Evolutionary conservation across 2,329 filamentous ascomycete species (phyloP), one percentile per base, ranked within the genome.

Genomic region (Orbilia quercus): DNA sequence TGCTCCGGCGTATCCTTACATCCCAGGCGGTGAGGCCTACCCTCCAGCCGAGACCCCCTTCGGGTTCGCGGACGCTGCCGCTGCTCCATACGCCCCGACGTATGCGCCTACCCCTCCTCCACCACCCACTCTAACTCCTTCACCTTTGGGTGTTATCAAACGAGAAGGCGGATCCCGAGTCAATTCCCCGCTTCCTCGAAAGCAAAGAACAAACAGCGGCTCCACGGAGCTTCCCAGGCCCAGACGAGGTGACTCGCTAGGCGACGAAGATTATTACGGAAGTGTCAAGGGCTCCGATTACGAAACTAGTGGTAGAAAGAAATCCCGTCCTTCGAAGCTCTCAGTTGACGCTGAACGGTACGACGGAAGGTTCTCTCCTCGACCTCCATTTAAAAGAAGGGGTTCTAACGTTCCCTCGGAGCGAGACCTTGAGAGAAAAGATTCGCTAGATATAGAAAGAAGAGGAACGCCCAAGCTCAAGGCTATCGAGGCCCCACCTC

Each of bases 51-150:
- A 71, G 38, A 34, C 58, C 1, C 34, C 58, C 14, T 71, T 71
- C 36, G 65, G 65, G 20, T 71, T 63, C 25, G 45, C 66, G 5
- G 66, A 71, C 18, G 22, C 58, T 14, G 44, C 58, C 14, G 44
- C 66, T 11, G n/a, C 40, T 14, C 38, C 67, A 14, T 72, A 65
- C 40, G 67, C 67, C n/a, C 67, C 67, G 14, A 51, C 67, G 20
- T 72, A 65, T 60, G 67, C 67, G 6, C 67, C 67, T 1, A 72
- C 67, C n/a, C 67, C 67, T n/a, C 66, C 66, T 25, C 67, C 67
- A n/a, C 67, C 59, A 36, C 67, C 67, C 34, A 48, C 59, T 65
- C 48, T 72, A 60, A 72, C 67, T 7, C 67, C 67, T 31, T 72
- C 67, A 23, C 67, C 67, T 34, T 45, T 72, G 5, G 58, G 53